A percentile compares a stretch with the other conserved stretches of the same genome.
phyloP scores from a whole-genome alignment of 257 asterid species.

The Misopates orontium region DNA sequence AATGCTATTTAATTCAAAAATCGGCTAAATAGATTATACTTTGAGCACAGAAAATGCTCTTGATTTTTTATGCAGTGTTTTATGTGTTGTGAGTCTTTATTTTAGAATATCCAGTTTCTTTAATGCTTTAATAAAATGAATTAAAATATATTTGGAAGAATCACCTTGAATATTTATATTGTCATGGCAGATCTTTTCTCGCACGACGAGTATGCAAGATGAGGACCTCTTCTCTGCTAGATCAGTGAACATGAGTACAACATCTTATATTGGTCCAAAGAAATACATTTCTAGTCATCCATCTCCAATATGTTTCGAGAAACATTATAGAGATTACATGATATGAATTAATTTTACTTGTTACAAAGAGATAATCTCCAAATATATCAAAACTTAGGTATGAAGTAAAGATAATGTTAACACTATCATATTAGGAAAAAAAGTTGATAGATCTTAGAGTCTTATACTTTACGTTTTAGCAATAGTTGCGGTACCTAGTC shows the following conservation, averaged over 20 bases:
- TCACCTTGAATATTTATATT: conserved; percentile 26
- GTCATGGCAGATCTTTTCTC: conserved; percentile 53
- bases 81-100: too few relatives aligned
- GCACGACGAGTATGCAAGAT: conserved; percentile 48
- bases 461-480: too few relatives aligned
- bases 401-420: too few relatives aligned
- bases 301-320: conserved; percentile 87
- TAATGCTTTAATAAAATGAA: neutral
- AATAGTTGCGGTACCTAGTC: too few relatives aligned
- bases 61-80: neutral
- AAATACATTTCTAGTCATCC: conserved; percentile 57
- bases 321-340: conserved; percentile 83
- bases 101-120: neutral
- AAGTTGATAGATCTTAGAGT: too few relatives aligned
- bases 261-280: conserved; percentile 39
- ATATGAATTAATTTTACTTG: too few relatives aligned
- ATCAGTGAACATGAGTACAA: conserved; percentile 34
- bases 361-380: too few relatives aligned
- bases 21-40: conserved; percentile 8
- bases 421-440: too few relatives aligned
- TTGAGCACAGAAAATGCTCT: conserved; percentile 2
- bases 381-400: too few relatives aligned
- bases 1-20: too few relatives aligned
- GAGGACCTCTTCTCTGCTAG: conserved; percentile 41
- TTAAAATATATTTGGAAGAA: conserved; percentile 6